A percentile compares a stretch with the other conserved stretches of the same genome.
phyloP scores from a whole-genome alignment of 2,329 filamentous ascomycete genomes.

The Elsinoe perseae region DNA sequence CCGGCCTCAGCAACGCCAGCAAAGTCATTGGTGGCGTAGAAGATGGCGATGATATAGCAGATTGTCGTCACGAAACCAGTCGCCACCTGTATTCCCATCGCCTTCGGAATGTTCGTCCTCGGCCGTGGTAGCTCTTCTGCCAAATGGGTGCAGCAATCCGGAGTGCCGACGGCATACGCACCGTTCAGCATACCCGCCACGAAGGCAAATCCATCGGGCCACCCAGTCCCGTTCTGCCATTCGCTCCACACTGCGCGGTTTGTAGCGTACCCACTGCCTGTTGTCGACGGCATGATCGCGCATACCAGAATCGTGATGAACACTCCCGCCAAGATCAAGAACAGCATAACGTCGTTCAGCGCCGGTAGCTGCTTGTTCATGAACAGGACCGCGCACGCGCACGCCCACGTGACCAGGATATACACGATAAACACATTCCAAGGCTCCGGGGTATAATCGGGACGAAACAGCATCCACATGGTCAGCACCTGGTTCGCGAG shows the following conservation, averaged over 20 bases:
- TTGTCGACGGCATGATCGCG: conserved; percentile 46
- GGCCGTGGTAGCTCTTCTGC: conserved; percentile 55
- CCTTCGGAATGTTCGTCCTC: conserved; percentile 47
- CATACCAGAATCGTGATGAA: conserved; percentile 50
- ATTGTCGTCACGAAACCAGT: conserved; percentile 48
- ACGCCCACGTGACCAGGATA: conserved; percentile 41
- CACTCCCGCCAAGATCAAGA: conserved; percentile 47
- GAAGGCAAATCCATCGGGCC: conserved; percentile 51
- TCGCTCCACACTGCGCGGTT: conserved; percentile 37
- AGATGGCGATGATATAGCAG: conserved; percentile 30
- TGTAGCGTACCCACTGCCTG: conserved; percentile 35
- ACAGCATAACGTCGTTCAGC: conserved; percentile 49
- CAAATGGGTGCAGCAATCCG: conserved; percentile 56
- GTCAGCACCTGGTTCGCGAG: conserved; percentile 40
- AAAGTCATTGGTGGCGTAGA: conserved; percentile 54
- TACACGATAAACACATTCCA: conserved; percentile 48
- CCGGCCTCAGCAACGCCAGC: conserved; percentile 45
- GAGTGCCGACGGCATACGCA: conserved; percentile 56
- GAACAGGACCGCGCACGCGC: conserved; percentile 44
- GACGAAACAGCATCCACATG: conserved; percentile 45
- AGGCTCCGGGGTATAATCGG: conserved; percentile 37
- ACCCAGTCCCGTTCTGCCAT: conserved; percentile 38
- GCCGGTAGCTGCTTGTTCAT: conserved; percentile 47
- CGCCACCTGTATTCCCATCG: conserved; percentile 44
- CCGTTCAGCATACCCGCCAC: conserved; percentile 58